A percentile compares a stretch with the other conserved stretches of the same genome.
phyloP scores from a whole-genome alignment of 495 filamentous ascomycete species.

The Aspergillus cavernicola region DNA sequence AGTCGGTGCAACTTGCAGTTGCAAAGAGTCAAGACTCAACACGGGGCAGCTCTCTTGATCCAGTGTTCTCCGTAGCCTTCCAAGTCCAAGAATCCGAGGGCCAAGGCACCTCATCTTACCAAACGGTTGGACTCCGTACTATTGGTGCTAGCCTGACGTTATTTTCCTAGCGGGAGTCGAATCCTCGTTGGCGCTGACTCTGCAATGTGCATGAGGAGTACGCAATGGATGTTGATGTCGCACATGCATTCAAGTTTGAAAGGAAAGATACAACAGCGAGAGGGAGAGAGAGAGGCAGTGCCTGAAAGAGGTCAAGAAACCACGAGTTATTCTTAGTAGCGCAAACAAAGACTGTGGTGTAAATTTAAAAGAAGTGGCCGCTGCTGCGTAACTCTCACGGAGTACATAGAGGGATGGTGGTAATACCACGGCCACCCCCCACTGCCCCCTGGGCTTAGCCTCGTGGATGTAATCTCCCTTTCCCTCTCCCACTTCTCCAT shows the following conservation, averaged over 20 bases:
- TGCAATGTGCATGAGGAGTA: neutral
- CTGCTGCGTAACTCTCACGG: neutral
- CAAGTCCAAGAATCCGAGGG: no score
- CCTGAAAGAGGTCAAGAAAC: neutral
- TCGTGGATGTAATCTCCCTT: slow-evolving; percentile 7
- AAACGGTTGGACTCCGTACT: neutral
- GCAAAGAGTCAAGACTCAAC: neutral
- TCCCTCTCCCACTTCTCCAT: slow-evolving; percentile 13
- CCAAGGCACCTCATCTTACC: neutral
- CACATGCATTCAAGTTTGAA: neutral
- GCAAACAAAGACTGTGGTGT: slow-evolving; percentile 2
- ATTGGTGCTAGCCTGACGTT: slow-evolving; percentile 10
- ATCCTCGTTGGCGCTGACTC: neutral
- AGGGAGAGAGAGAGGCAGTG: neutral
- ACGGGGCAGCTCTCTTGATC: neutral
- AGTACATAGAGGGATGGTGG: no score
- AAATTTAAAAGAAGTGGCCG: neutral
- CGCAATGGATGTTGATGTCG: neutral
- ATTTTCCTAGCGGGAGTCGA: slow-evolving; percentile 3
- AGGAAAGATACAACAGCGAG: neutral
- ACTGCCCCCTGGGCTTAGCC: neutral
- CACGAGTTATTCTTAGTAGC: slow-evolving; percentile 4
- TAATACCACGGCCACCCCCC: slow-evolving; percentile 1
- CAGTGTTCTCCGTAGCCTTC: no score
- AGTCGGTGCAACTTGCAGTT: no score